Conservation (phyloP, 2,329 filamentous ascomycete genomes). For the Pseudogymnoascus sp. region DNA sequence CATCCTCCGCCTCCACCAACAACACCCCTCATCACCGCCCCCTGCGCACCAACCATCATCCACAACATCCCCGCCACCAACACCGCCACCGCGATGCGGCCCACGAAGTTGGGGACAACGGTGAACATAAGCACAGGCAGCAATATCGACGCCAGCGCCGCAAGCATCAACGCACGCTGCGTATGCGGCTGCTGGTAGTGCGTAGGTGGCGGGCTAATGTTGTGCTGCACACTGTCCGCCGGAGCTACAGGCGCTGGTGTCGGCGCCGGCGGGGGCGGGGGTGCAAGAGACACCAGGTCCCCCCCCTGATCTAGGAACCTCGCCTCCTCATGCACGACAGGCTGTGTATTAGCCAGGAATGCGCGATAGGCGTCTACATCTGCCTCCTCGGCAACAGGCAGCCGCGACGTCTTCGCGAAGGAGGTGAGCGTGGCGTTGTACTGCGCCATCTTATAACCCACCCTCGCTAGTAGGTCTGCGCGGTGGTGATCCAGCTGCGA, state of each 20-base stretch:
- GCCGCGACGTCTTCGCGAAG: neutral
- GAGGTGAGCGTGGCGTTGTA: conserved; percentile 36
- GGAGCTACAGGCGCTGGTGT: conserved; percentile 8
- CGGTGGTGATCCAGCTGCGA: conserved; percentile 51
- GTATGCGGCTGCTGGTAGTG: conserved; percentile 18
- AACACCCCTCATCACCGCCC: conserved; percentile 13
- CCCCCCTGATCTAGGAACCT: conserved; percentile 45
- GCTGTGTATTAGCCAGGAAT: neutral
- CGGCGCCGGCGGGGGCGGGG: neutral
- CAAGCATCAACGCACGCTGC: conserved; percentile 16
- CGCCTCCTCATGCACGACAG: conserved; percentile 8
- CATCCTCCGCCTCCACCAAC: too few relatives aligned
- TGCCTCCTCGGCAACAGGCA: neutral
- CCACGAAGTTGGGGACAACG: conserved; percentile 46
- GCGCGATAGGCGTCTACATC: neutral
- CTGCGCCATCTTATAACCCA: conserved; percentile 57
- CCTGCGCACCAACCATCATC: conserved; percentile 28
- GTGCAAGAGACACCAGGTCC: neutral
- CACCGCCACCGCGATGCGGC: conserved; percentile 47
- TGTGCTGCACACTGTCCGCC: neutral
- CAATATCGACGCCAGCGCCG: conserved; percentile 38
- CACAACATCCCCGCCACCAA: conserved; percentile 36
- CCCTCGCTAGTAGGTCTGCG: conserved; percentile 51
- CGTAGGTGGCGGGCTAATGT: neutral
- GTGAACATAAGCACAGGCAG: conserved; percentile 50